Base-by-base conservation (phyloP, 2,329 filamentous ascomycete genomes). In the Elsinoe perseae region DNA sequence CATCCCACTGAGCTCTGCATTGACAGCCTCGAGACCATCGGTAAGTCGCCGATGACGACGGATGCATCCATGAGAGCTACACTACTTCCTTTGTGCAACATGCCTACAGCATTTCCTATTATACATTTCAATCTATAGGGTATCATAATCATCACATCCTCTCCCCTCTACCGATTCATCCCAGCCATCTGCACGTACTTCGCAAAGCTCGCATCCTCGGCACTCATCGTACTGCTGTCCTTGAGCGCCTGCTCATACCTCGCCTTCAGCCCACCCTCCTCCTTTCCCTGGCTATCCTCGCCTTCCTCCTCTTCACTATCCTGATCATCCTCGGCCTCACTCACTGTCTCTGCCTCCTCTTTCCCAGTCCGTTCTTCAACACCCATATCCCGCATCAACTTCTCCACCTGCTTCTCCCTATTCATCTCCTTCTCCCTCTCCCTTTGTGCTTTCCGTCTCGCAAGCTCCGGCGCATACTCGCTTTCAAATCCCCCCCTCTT, bases 301-400 rank as follows among this genome's bases (percentile, higher is more conserved):
- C 83, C 80, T 16, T 80, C 80, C 20, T 79, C 81, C 18, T 77
- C 74, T 46, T 74, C 72, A 54, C 72, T 55, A 25, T 61, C 58
- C 40, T 81, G 79, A 61, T 77, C 75, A 3, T 70, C 69, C 56
- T 78, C 75, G 59, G 75, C 77, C 55, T 78, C 72, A 2, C 75
- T 78, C 65, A 77, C 74, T 3, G 76, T 71, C 57, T 77, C 75
- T 44, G 72, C 71, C 58, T 72, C 73, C 40, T 57, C 59, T 34
- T 69, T 69, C 12, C 62, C 65, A 36, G 12, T n/a, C 42, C 40
- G 18, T 21, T 69, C 72, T 18, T 75, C 75, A 44, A 88, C 79
- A 54, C 78, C 78, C 88, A 98, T 95, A 63, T 93, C 92, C 68
- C 86, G 86, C 90, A 98, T 95, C 77, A 98, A 83, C 75, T 89